Conservation (phyloP, 306 rosid species). For the Cyamopsis tetragonoloba region DNA sequence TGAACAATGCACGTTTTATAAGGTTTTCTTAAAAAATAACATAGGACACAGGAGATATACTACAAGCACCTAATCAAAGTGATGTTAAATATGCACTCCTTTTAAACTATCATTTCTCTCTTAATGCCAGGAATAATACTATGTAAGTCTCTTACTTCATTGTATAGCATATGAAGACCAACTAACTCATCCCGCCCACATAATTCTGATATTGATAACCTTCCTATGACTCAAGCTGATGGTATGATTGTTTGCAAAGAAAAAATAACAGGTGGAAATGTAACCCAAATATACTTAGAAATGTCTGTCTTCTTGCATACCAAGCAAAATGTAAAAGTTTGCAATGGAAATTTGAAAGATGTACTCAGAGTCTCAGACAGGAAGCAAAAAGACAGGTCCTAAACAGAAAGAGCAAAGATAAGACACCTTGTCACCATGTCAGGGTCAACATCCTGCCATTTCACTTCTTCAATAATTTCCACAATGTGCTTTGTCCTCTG, state of each 20-base stretch:
- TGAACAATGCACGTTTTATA: not conserved
- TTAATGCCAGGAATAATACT: not conserved
- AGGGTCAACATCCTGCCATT: conserved; percentile 80
- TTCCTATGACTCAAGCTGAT: not conserved
- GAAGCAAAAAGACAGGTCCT: not conserved
- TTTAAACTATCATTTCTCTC: conserved; percentile 12
- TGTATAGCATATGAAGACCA: conserved; percentile 9
- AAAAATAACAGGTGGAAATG: not conserved
- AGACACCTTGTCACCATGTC: conserved; percentile 80
- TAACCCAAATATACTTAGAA: not conserved
- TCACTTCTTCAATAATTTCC: conserved; percentile 79
- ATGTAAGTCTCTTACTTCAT: conserved; percentile 1
- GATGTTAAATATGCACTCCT: conserved; percentile 8
- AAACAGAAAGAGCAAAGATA: conserved; percentile 22
- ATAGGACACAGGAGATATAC: not conserved
- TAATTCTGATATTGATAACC: not conserved
- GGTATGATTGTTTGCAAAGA: not conserved
- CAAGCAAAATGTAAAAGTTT: not conserved
- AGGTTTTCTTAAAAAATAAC: conserved; percentile 15
- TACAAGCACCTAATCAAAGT: conserved; percentile 5
- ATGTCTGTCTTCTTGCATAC: not conserved
- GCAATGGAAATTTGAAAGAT: conserved; percentile 4
- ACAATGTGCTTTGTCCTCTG: conserved; percentile 80
- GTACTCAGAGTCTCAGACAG: not conserved
- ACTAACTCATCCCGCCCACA: not conserved